These are phyloP conservation scores for Paralagenidium karlingii DNA, from an alignment of 352 stramenopile species.

Conservation along the genomic window DNA sequence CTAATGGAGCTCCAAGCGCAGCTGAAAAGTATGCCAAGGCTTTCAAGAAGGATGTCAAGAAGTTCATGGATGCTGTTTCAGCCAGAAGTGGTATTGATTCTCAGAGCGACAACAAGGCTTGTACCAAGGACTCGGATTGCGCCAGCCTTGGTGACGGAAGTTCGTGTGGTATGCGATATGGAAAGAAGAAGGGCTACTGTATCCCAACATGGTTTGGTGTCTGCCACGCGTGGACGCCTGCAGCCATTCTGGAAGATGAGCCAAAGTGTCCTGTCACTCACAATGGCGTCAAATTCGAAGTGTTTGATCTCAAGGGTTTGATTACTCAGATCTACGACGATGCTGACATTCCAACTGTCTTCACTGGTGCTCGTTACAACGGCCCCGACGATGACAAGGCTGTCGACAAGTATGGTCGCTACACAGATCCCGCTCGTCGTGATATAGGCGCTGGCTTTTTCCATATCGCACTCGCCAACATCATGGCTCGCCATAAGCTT, in stretches of 20 bases:
- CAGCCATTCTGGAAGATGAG: slow-evolving; percentile 23
- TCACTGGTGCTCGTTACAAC: slow-evolving; percentile 11
- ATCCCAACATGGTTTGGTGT: slow-evolving; percentile 33
- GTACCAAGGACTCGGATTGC: slow-evolving; percentile 3
- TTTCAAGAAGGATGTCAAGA: slow-evolving; percentile 18
- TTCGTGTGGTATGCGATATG: slow-evolving; percentile 15
- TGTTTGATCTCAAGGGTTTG: slow-evolving; percentile 31
- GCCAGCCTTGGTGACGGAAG: slow-evolving; percentile 9
- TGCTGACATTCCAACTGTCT: slow-evolving; percentile 26
- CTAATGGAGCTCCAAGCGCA: slow-evolving; percentile 7
- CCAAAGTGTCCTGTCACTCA: slow-evolving; percentile 23
- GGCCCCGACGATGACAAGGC: slow-evolving; percentile 19
- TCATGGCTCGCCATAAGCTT: slow-evolving; percentile 19
- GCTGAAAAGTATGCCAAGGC: slow-evolving; percentile 34
- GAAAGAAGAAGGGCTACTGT: slow-evolving; percentile 20
- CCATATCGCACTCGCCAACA: slow-evolving; percentile 29
- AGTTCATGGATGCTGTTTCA: slow-evolving; percentile 24
- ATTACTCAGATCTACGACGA: slow-evolving; percentile 25
- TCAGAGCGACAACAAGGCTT: not conserved
- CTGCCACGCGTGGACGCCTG: slow-evolving; percentile 30
- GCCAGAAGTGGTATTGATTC: slow-evolving; percentile 14
- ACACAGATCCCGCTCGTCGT: slow-evolving; percentile 18
- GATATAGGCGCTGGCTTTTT: slow-evolving; percentile 41
- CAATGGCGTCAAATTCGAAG: slow-evolving; percentile 32
- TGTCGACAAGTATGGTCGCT: slow-evolving; percentile 31